Evolutionary conservation across 108 stramenopile genomes (phyloP).

Genomic region (Cyclotella kingstonii): DNA sequence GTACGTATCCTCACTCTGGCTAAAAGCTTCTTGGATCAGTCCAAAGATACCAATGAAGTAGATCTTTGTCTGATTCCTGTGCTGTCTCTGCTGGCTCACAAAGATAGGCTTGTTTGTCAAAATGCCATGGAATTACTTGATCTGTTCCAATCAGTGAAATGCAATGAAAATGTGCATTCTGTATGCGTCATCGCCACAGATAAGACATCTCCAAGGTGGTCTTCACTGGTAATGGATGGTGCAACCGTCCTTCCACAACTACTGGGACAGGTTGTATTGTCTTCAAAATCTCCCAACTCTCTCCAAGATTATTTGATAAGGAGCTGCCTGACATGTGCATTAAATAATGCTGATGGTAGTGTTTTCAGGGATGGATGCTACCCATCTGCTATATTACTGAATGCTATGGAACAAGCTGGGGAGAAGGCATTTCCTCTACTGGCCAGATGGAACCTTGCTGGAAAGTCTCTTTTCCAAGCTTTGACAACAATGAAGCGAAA

Average conservation of each 20-base stretch:
- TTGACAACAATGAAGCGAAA: conserved; percentile 9
- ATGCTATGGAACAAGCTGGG: conserved; percentile 62
- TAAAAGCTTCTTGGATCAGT: conserved; percentile 17
- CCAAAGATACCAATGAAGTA: conserved; percentile 7
- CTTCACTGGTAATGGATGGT: conserved; percentile 56
- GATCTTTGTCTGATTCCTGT: conserved; percentile 42
- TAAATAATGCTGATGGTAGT: conserved; percentile 10
- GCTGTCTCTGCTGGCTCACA: conserved; percentile 47
- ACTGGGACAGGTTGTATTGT: conserved; percentile 31
- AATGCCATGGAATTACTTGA: conserved; percentile 44
- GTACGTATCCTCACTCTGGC: conserved; percentile 42
- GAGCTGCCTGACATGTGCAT: conserved; percentile 25
- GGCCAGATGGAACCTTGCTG: conserved; percentile 60
- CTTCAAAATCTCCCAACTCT: conserved; percentile 12
- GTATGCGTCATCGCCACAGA: conserved; percentile 43
- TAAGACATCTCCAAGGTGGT: conserved; percentile 44
- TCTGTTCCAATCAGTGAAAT: conserved; percentile 19
- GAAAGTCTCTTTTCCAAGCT: conserved; percentile 48
- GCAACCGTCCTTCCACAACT: conserved; percentile 36
- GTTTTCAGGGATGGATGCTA: conserved; percentile 35
- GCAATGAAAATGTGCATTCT: conserved; percentile 17
- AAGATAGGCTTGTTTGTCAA: conserved; percentile 43
- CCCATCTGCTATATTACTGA: conserved; percentile 49
- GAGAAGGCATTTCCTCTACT: conserved; percentile 61
- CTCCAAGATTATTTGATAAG: conserved; percentile 28